phyloP scores from a whole-genome alignment of 2,329 filamentous ascomycete genomes.

The Parastagonospora avenae region DNA sequence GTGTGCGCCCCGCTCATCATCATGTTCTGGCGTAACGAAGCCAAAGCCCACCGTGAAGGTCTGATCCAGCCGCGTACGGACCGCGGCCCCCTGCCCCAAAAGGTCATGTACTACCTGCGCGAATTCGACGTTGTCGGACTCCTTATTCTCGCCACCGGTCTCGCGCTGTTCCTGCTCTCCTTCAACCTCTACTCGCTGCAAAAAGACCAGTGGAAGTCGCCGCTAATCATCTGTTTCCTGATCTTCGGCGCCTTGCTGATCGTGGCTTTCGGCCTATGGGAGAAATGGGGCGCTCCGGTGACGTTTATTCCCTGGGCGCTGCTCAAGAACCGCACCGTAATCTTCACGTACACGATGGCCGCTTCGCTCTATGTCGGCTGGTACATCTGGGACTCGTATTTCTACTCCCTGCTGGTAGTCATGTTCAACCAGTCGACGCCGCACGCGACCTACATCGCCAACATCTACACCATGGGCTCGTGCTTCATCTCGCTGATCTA shows the following conservation, averaged over 20 bases:
- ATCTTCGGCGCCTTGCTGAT: conserved; percentile 46
- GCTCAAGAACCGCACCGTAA: conserved; percentile 57
- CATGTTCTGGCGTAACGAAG: conserved; percentile 63
- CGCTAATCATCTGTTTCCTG: conserved; percentile 50
- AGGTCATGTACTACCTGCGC: conserved; percentile 59
- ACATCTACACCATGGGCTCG: conserved; percentile 48
- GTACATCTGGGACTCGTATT: conserved; percentile 51
- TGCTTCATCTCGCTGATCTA: conserved; percentile 39
- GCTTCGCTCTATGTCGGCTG: conserved; percentile 41
- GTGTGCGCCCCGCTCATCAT: conserved; percentile 65
- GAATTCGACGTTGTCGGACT: conserved; percentile 70
- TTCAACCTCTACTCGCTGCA: conserved; percentile 60
- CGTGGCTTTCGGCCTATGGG: conserved; percentile 47
- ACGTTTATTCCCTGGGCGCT: conserved; percentile 55
- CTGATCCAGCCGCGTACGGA: conserved; percentile 53
- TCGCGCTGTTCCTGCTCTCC: conserved; percentile 70
- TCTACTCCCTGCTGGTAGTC: conserved; percentile 49
- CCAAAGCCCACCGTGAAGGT: conserved; percentile 64
- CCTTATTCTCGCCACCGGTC: conserved; percentile 64
- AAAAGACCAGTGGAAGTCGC: conserved; percentile 41
- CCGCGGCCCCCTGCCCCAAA: conserved; percentile 55
- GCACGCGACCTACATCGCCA: conserved; percentile 46
- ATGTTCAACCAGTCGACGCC: conserved; percentile 42
- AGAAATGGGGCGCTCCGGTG: conserved; percentile 47
- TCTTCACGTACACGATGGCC: conserved; percentile 59